Evolutionary conservation across 225 moss, liverwort and hornwort genomes (phyloP).

Genomic region (Climacium dendroides): DNA sequence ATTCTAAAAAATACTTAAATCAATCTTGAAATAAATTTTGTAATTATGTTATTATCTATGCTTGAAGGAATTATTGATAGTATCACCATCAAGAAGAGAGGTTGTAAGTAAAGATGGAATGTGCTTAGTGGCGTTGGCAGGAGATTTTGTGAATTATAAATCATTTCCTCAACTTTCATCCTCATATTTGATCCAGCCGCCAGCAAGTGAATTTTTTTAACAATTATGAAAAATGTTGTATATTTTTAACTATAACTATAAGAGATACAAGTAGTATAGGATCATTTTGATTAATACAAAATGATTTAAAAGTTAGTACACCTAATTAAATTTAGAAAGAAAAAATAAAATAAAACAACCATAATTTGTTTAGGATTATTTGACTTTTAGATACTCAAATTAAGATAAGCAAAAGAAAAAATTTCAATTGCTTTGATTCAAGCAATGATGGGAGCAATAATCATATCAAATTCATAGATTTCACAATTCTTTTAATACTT

Average conservation of each 20-base stretch:
- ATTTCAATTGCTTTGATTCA: not conserved
- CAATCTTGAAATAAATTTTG: not conserved
- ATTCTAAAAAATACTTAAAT: not conserved
- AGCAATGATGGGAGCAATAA: too few relatives aligned
- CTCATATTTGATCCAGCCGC: not conserved
- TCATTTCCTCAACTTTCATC: conserved; percentile 9
- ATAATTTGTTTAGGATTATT: not conserved
- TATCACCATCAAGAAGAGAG: not conserved
- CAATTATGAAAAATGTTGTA: not conserved
- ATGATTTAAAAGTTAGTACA: too few relatives aligned
- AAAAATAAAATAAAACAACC: too few relatives aligned
- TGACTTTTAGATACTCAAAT: not conserved
- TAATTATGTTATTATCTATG: not conserved
- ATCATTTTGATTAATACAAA: too few relatives aligned
- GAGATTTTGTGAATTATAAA: conserved; percentile 20
- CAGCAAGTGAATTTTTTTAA: not conserved
- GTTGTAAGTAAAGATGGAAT: not conserved
- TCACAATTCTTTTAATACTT: fast-evolving
- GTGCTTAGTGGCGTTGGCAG: not conserved
- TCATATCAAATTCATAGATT: not conserved
- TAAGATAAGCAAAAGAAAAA: not conserved
- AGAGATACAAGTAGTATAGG: not conserved
- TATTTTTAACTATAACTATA: not conserved
- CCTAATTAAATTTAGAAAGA: not conserved
- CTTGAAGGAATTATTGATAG: not conserved